Base-by-base conservation (phyloP, 768 basidiomycete species). In the Rhizopogon roseolus region DNA sequence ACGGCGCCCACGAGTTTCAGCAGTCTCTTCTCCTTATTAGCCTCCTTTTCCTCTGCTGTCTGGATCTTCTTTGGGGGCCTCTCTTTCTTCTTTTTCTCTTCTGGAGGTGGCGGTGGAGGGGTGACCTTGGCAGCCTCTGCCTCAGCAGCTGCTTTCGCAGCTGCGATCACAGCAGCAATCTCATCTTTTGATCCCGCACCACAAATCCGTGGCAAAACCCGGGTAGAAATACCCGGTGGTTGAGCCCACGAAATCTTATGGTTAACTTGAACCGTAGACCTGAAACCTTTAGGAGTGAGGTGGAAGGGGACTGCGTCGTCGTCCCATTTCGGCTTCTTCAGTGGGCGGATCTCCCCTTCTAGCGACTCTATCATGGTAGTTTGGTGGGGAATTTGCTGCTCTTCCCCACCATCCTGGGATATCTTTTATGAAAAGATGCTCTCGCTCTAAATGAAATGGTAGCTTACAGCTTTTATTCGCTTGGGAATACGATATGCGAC, bases 401-500 rank as follows among this genome's bases (percentile, higher is more conserved):
- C 67, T 55, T 69, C 67, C 46, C 69, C 67, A 34, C 69, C 69
- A 27, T 69, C 66, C 69, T 69, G 44, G 44, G 6, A 27, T 19
- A 14, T 19, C n/a, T 13, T 40, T 29, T 17, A 17, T 28, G 29
- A 7, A 10, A 6, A 6, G 16, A 13, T 6, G 36, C n/a, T 36
- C 46, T 48, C 22, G 2, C 19, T 48, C 32, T 14, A 34, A 45
- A 10, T 41, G 36, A 2, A 56, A 32, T 28, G 4, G 11, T 16
- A 22, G 62, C 74, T 25, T 55, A 78, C 76, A 32, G 64, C 70
- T 60, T 75, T 76, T 45, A 76, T 60, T 53, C 87, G 79, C 65
- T 91, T 90, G 14, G 93, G 90, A 81, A 97, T 96, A 61, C 92
- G 83, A 67, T 87, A 95, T 27, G 81, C 87, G n/a, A 82, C 66